These are phyloP conservation scores for Arabis alpina DNA, from an alignment of 345 rosid genomes.

Conservation along the genomic window DNA sequence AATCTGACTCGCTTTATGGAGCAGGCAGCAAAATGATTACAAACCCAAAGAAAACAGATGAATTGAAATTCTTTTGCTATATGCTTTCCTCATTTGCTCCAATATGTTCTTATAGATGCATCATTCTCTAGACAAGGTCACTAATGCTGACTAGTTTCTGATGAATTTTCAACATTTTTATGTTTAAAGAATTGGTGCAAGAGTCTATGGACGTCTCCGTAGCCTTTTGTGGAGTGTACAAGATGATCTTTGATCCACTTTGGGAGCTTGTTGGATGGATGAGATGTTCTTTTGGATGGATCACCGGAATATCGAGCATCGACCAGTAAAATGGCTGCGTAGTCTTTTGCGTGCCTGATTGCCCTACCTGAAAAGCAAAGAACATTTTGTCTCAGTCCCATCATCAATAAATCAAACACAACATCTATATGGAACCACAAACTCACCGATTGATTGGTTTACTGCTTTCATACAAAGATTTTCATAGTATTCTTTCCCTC, in stretches of 20 bases:
- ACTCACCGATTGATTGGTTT: conserved; percentile 89
- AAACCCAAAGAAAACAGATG: conserved; percentile 13
- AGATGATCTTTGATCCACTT: conserved; percentile 77
- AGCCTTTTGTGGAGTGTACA: conserved; percentile 61
- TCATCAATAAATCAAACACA: neutral
- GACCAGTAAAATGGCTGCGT: conserved; percentile 86
- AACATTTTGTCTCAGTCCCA: conserved; percentile 28
- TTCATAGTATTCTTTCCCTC: conserved; percentile 93
- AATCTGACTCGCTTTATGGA: conserved; percentile 7
- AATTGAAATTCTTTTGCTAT: conserved; percentile 9
- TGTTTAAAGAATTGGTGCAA: conserved; percentile 82
- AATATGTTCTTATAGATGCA: conserved; percentile 7
- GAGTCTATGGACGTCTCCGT: conserved; percentile 84
- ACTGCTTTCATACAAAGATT: conserved; percentile 98
- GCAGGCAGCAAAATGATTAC: neutral
- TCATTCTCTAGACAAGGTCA: neutral
- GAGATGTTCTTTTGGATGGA: conserved; percentile 58
- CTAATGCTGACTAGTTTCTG: conserved; percentile 8
- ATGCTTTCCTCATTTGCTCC: conserved; percentile 8
- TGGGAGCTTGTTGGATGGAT: conserved; percentile 79
- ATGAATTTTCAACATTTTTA: conserved; percentile 43
- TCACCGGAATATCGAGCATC: conserved; percentile 70
- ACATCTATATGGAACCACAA: neutral
- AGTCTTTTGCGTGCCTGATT: conserved; percentile 80
- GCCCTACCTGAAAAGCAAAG: conserved; percentile 67